Base-by-base conservation (phyloP, 257 asterid genomes). In the Nicotiana tabacum region DNA sequence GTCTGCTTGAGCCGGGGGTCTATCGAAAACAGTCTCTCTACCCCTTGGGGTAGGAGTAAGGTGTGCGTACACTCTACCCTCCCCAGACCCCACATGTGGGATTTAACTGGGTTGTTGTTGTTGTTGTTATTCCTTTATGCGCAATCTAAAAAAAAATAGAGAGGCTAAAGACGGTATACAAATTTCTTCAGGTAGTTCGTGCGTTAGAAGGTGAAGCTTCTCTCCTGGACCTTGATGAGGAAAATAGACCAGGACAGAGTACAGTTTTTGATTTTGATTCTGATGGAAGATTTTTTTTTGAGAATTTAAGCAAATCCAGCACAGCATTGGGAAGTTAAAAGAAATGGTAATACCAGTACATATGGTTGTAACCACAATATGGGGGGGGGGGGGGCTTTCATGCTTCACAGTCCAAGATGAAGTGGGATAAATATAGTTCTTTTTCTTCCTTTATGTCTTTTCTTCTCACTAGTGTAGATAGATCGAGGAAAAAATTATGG, bases 191-290 rank as follows among this genome's bases (percentile, higher is more conserved):
- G 87, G 72, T 85, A 33, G 77, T 82, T 72, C 87, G 77, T 24
- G 87, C 87, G 37, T 57, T 85, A 46, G 85, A 82, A 77, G 87
- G 87, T 8, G 81, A 82, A 66, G 64, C 58, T 30, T 56, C 33
- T 32, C 13, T 77, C 68, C 53, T n/a, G 70, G 82, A 83, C 30
- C 58, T 77, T 29, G 68, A 77, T 13, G 78, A 83, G 68, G 85
- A 68, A 82, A 57, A 78, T 15, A 83, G 80, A 6, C 86, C 86
- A 16, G 86, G 86, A 83, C 56, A 78, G 3, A 83, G 86, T 76
- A 57, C 80, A 24, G 46, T 78, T 68, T 66, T 37, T 81, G 61
- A 33, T 55, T 60, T 37, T 11, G 69, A 74, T 76, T 32, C 29
- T 48, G 82, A 83, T 24, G 56, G 30, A 58, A 18, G 39, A 6